Base-by-base conservation (phyloP, 495 filamentous ascomycete species). In the Neurospora terricola region DNA sequence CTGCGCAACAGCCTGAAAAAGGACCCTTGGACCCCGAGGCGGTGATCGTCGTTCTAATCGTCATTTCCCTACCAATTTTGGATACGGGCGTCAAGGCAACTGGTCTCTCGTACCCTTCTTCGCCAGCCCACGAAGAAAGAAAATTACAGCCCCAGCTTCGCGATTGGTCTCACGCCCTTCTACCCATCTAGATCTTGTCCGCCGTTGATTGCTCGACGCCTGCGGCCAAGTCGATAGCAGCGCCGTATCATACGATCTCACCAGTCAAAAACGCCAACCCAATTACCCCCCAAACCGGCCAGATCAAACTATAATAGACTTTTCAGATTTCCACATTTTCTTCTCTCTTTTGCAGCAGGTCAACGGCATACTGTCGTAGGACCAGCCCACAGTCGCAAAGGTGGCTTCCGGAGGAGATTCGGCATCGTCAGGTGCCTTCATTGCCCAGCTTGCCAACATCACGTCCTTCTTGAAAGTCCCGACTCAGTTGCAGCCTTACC, bases 351-450 rank as follows among this genome's bases (percentile, higher is more conserved):
- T 70, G 59, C 73, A 72, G 70, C 76, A 80, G 77, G 80, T 77
- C 74, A 72, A 78, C 78, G 78, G 78, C 82, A 79, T 80, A 75
- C 78, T 79, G 76, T 81, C 75, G 77, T 81, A 80, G 80, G 81
- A 81, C 82, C 81, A 77, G 76, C 77, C 78, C 75, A 78, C 74
- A 72, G 71, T 75, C 79, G 80, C 76, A 84, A 88, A 88, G 76
- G 85, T 88, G 87, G 86, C 86, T 88, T 87, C 85, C 78, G 80
- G 77, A 78, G 78, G 75, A 78, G 62, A 78, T 76, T 79, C 81
- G 84, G 85, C 85, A 83, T 85, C 85, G 72, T 81, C 81, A 76
- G 85, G 85, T 86, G 86, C 85, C 81, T 78, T 77, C 68, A 72
- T 83, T 75, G 76, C 83, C 73, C 80, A 79, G 73, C 73, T 85